Evolutionary conservation across 2,329 filamentous ascomycete genomes (phyloP).

Genomic region (Colletotrichum ledebouriae): DNA sequence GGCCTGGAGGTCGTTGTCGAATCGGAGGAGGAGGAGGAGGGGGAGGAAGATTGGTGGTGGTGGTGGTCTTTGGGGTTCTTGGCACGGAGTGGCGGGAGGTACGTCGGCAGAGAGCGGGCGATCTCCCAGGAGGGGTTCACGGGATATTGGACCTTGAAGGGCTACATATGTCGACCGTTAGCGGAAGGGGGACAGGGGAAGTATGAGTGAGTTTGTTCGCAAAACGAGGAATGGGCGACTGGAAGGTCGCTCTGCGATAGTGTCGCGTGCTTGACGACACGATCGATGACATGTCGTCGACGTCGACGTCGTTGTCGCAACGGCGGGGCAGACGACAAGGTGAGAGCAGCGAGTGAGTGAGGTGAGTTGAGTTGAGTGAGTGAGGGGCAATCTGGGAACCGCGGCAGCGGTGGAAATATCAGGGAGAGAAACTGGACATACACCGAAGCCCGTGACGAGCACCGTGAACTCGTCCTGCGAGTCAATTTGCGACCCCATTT

Average conservation of each 20-base stretch:
- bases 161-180: conserved; percentile 61
- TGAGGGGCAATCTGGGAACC: conserved; percentile 18
- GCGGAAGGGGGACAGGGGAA: conserved; percentile 16
- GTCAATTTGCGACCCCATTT: conserved; percentile 54
- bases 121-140: conserved; percentile 88
- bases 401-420: conserved; percentile 7
- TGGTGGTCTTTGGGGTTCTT: conserved; percentile 56
- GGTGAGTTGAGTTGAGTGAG: background rate
- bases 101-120: conserved; percentile 74
- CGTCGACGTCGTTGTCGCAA: conserved; percentile 11
- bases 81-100: conserved; percentile 66
- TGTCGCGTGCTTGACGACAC: background rate
- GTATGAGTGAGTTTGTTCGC: background rate
- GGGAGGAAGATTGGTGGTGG: background rate
- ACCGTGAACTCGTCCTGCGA: conserved; percentile 67
- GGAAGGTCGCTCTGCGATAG: background rate
- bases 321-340: conserved; percentile 26
- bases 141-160: conserved; percentile 79
- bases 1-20: conserved; percentile 48
- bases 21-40: background rate
- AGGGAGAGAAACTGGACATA: conserved; percentile 52
- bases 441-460: conserved; percentile 73
- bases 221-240: background rate
- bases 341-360: no score
- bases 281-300: background rate